Percentiles rank a stretch among this genome's conserved stretches.
Evolutionary conservation across 169 alveolate species (phyloP).

Genomic region (Plasmodium relictum): DNA sequence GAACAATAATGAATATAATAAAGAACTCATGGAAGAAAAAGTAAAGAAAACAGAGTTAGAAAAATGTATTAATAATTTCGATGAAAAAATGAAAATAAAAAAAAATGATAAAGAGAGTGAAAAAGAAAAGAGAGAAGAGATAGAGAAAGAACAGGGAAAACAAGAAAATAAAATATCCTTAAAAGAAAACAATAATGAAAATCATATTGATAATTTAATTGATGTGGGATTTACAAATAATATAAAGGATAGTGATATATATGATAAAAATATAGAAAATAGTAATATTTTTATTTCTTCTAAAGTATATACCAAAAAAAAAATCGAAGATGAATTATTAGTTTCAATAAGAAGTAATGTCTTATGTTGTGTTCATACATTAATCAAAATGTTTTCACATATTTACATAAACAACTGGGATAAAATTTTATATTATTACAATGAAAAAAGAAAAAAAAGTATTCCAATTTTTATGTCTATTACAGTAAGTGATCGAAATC

Average conservation of each 20-base stretch:
- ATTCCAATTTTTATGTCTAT: slow-evolving; percentile 55
- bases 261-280: not conserved
- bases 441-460: slow-evolving; percentile 40
- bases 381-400: slow-evolving; percentile 69
- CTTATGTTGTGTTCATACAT: slow-evolving; percentile 48
- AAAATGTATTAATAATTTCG: too few relatives aligned
- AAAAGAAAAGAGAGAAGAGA: not conserved
- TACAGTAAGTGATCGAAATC: slow-evolving; percentile 31
- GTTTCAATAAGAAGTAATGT: slow-evolving; percentile 33
- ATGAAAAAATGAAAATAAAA: too few relatives aligned
- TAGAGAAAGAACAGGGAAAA: not conserved
- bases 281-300: not conserved
- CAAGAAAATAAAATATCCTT: not conserved
- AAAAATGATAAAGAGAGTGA: too few relatives aligned
- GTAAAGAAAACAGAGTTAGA: not conserved
- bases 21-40: not conserved
- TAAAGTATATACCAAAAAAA: slow-evolving; percentile 24
- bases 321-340: slow-evolving; percentile 49
- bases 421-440: slow-evolving; percentile 60
- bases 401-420: slow-evolving; percentile 74
- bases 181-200: not conserved
- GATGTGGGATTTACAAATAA: not conserved
- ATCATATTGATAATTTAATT: not conserved
- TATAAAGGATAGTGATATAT: not conserved
- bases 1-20: too few relatives aligned